A percentile compares a stretch with the other conserved stretches of the same genome.
phyloP scores from a whole-genome alignment of 345 rosid genomes.

The Salix koriyanagi region DNA sequence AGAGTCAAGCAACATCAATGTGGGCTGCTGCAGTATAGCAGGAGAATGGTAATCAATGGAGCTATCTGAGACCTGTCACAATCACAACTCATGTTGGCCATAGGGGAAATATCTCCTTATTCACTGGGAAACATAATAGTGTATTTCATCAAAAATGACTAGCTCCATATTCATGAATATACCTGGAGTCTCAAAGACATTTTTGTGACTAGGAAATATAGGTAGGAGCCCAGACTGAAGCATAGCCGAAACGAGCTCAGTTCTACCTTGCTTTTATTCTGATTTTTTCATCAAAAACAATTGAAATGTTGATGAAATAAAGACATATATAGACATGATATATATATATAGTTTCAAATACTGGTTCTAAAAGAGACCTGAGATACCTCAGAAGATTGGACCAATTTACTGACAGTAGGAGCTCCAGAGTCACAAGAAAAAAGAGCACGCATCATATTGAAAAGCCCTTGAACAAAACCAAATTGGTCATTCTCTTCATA shows the following conservation, averaged over 20 bases:
- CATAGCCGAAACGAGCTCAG: slow-evolving; percentile 53
- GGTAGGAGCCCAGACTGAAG: slow-evolving; percentile 74
- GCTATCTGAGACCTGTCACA: slow-evolving; percentile 52
- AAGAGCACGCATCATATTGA: slow-evolving; percentile 63
- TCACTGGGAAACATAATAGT: not conserved
- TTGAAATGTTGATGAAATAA: not conserved
- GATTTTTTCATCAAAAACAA: slow-evolving; percentile 20
- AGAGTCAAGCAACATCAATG: slow-evolving; percentile 53
- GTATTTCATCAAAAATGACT: not conserved
- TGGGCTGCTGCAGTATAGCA: slow-evolving; percentile 60
- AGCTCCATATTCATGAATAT: slow-evolving; percentile 8
- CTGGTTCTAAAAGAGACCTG: slow-evolving; percentile 4
- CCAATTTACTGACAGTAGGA: slow-evolving; percentile 28
- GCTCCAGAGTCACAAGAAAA: slow-evolving; percentile 46
- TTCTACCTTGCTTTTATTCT: slow-evolving; percentile 59
- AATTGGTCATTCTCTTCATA: slow-evolving; percentile 75
- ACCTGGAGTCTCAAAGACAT: slow-evolving; percentile 79
- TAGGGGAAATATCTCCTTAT: not conserved
- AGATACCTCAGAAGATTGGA: slow-evolving; percentile 45
- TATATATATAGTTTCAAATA: not conserved
- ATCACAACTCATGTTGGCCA: slow-evolving; percentile 8
- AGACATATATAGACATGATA: not conserved
- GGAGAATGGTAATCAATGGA: slow-evolving; percentile 35
- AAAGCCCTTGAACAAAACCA: slow-evolving; percentile 89
- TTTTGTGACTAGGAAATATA: slow-evolving; percentile 77